Evolutionary conservation across 2,329 filamentous ascomycete species (phyloP), one percentile per base, ranked within the genome.

Genomic region (Alternaria gaisen): DNA sequence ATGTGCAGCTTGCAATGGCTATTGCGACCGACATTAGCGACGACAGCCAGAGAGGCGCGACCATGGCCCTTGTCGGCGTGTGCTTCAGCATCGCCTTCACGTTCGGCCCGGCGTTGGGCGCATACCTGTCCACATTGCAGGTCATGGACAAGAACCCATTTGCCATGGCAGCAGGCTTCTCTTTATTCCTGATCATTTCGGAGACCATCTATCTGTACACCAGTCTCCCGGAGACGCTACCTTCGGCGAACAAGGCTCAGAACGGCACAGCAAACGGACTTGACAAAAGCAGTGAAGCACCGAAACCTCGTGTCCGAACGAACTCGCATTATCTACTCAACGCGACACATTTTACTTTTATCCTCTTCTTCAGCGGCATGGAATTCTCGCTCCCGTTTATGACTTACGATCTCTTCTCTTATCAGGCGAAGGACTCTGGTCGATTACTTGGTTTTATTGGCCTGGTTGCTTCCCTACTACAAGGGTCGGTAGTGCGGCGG

Each of bases 11-110:
- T 14, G 94, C 95, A 5, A 95, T 94, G 65, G 94, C 95, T 42
- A 98, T 99, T 77, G 95, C 95, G 18, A 95, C 94, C 40, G 95
- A 99, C 77, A 94, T 99, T 67, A 97, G 92, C 43, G 93, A 96
- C 72, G 91, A 94, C 69, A 86, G 87, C 58, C 91, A 90, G 72
- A 88, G 95, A 28, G 93, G 94, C 22, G 89, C 92, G 20, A 97
- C 95, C 42, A 97, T 99, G 93, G 95, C 95, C 8, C 85, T 99
- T 56, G 94, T 99, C 28, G 95, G 95, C 60, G 94, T 91, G 14
- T 98, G 95, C 82, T 99, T 99, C 82, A 97, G 92, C 63, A 90
- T 99, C 69, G 95, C 95, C 18, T 99, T 99, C 77, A 99, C 95
- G 0, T 96, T 97, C 76, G 95, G 95, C 0, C 95, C 95, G 0